phyloP scores from a whole-genome alignment of 2,329 filamentous ascomycete genomes.

The Trichoderma sp. region DNA sequence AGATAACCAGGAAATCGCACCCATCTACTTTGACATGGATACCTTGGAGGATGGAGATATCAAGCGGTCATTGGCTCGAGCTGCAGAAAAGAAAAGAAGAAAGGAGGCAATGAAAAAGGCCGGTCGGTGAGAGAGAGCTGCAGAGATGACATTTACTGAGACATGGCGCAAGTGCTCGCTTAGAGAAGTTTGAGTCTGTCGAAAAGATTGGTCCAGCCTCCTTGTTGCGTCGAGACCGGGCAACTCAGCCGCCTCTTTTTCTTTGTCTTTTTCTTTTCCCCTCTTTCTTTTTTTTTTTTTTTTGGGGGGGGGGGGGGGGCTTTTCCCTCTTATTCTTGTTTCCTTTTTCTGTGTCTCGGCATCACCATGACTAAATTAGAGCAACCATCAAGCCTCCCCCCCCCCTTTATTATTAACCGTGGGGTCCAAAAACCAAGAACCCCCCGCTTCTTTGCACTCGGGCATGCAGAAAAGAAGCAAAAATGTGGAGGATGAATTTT shows the following conservation, averaged over 20 bases:
- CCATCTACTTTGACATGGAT: slow-evolving; percentile 83
- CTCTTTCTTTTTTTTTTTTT: neutral
- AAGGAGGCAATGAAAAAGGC: slow-evolving; percentile 54
- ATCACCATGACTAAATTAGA: neutral
- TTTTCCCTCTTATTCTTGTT: neutral
- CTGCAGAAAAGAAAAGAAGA: slow-evolving; percentile 58
- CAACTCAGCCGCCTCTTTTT: neutral
- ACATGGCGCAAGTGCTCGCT: slow-evolving; percentile 1
- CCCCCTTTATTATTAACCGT: neutral
- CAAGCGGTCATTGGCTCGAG: slow-evolving; percentile 61
- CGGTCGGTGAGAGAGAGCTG: slow-evolving; percentile 33
- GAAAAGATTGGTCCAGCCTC: neutral
- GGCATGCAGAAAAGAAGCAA: neutral
- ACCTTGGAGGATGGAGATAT: slow-evolving; percentile 84
- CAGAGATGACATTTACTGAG: neutral
- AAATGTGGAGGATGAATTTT: neutral
- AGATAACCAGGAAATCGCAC: slow-evolving; percentile 76
- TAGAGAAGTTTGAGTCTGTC: neutral
- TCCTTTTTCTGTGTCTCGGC: neutral
- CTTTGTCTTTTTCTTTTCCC: neutral
- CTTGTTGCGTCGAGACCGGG: neutral
- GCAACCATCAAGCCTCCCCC: neutral
- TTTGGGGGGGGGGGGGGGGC: too few relatives aligned
- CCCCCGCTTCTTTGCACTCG: neutral
- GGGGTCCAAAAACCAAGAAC: neutral